phyloP scores from a whole-genome alignment of 2,329 filamentous ascomycete species.

The Helicocarpus griseus region DNA sequence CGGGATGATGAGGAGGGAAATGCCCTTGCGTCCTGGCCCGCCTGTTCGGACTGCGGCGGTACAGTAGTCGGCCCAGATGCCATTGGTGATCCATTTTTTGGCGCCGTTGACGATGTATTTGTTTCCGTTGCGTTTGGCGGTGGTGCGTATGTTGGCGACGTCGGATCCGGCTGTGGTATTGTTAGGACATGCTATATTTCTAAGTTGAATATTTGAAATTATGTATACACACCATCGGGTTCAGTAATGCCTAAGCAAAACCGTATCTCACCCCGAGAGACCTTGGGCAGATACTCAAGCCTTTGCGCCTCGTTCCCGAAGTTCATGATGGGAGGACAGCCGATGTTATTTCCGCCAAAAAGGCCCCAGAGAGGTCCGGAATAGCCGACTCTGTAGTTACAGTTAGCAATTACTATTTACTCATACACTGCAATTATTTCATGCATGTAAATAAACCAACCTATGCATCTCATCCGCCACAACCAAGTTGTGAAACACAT shows the following conservation, averaged over 20 bases:
- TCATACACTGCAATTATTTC: neutral
- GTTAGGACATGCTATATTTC: slow-evolving; percentile 15
- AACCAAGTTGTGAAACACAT: slow-evolving; percentile 49
- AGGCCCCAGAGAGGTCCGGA: slow-evolving; percentile 51
- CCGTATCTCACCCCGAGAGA: slow-evolving; percentile 49
- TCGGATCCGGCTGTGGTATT: slow-evolving; percentile 46
- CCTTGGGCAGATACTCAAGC: slow-evolving; percentile 46
- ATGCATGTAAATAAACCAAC: neutral
- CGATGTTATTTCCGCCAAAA: slow-evolving; percentile 52
- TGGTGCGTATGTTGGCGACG: slow-evolving; percentile 54
- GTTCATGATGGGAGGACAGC: slow-evolving; percentile 53
- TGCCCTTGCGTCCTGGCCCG: slow-evolving; percentile 42
- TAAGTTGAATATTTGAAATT: neutral
- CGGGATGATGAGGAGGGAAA: slow-evolving; percentile 51
- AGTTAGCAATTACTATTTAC: neutral
- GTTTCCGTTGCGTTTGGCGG: slow-evolving; percentile 42
- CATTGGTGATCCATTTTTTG: slow-evolving; percentile 61
- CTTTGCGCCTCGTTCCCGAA: slow-evolving; percentile 54
- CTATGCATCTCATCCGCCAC: slow-evolving; percentile 43
- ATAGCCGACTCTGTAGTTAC: slow-evolving; percentile 37
- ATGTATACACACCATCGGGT: slow-evolving; percentile 40
- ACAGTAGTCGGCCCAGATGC: slow-evolving; percentile 50
- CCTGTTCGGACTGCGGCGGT: slow-evolving; percentile 55
- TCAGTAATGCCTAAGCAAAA: slow-evolving; percentile 60
- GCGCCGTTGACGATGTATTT: slow-evolving; percentile 55